Conservation (phyloP, 495 filamentous ascomycete genomes). For the Venustampulla echinocandica region DNA sequence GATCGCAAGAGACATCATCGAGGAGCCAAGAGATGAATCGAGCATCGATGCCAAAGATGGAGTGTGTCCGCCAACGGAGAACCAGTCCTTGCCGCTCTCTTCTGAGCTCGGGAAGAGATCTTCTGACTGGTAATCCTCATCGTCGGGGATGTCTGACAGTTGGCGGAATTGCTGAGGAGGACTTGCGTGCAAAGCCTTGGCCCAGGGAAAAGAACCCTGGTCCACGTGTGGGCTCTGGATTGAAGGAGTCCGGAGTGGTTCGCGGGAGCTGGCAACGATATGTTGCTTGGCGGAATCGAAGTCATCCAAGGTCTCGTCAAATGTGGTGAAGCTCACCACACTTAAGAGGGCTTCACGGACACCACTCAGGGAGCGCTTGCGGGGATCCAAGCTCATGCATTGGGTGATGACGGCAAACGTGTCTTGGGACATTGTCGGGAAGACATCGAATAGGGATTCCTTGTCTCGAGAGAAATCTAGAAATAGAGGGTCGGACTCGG, state of each 20-base stretch:
- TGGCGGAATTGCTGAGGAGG: conserved; percentile 69
- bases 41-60: conserved; percentile 73
- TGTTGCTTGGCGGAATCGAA: conserved; percentile 77
- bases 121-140: conserved; percentile 61
- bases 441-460: conserved; percentile 95
- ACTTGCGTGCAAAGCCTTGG: conserved; percentile 76
- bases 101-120: conserved; percentile 82
- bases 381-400: conserved; percentile 82
- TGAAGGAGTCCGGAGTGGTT: conserved; percentile 91
- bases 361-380: conserved; percentile 71
- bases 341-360: conserved; percentile 69
- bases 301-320: conserved; percentile 83
- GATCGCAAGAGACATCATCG: conserved; percentile 51
- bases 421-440: conserved; percentile 96
- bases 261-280: conserved; percentile 77
- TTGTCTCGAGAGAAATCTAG: conserved; percentile 85
- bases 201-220: conserved; percentile 84
- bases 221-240: conserved; percentile 81
- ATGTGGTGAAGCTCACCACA: conserved; percentile 85
- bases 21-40: conserved; percentile 63
- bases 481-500: conserved; percentile 79
- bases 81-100: conserved; percentile 61
- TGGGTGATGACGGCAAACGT: conserved; percentile 86
- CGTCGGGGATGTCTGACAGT: conserved; percentile 65
- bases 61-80: conserved; percentile 57